Evolutionary conservation across 805 yeast species (phyloP), one percentile per base, ranked within the genome.

Genomic region (Nakazawaea populi): DNA sequence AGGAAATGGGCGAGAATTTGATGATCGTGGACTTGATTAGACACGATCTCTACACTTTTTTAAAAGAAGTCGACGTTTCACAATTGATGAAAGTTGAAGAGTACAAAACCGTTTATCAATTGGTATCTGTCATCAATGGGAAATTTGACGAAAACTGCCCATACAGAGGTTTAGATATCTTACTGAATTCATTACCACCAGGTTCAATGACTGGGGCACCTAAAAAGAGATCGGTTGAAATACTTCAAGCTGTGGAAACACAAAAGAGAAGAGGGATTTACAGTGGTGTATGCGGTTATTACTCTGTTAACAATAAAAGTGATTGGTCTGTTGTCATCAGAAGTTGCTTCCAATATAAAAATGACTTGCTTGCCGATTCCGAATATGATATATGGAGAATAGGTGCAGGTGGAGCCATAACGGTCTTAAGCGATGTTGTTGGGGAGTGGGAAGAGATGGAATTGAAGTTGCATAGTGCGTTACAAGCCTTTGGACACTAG

Each of bases 121-220:
- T 94, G 42, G 99, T 94, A 1, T 87, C 96, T 42, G 96, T 88
- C 1, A 89, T 94, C 28, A 80, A 75, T 48, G 98, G 97, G 0
- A 63, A 70, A 24, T 65, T 84, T 30, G 55, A 59, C 11, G 56
- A 54, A 14, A 43, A 53, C 2, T 49, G 59, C 3, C 47, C 57
- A 31, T 82, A 76, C 56, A 70, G 75, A 10, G 99, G 98, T 0
- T 70, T 91, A 28, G 98, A 94, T 63, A 71, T 92, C 2, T 73
- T 94, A 10, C 77, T 81, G 24, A 80, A 80, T 53, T 82, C 96
- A 0, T 70, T 95, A 36, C 99, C 99, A 3, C 97, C 99, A 0
- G 99, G 99, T 0, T 92, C 98, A 0, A 94, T 94, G 99, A 94
- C 99, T 0, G 99, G 99, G 3, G 99, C 99, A 0, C 99, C 99